Evolutionary conservation across 306 rosid genomes (phyloP), one percentile per base, ranked within the genome.

Genomic region (Adenanthera pavonina): DNA sequence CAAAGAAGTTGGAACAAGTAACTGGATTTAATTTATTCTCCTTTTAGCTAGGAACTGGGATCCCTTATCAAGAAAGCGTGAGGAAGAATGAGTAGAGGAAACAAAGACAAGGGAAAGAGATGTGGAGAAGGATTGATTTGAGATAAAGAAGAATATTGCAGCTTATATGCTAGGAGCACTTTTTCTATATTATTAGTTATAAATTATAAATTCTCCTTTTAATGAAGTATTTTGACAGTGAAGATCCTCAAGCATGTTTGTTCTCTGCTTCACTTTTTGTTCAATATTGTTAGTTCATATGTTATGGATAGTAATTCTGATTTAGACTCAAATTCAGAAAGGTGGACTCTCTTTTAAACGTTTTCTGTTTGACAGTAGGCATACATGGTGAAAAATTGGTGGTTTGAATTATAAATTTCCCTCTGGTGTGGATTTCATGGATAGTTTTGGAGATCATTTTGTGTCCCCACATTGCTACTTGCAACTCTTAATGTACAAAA

Each of bases 361-460:
- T 11, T 46, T 47, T 56, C 16, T 12, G 40, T 38, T 51, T 33
- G 53, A 48, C 40, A 76, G 41, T 78, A 8, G 74, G 34, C 54
- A 51, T 14, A 16, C 16, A 20, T 40, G 85, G 69, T 57, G 61
- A 66, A 54, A 38, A 64, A 11, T 17, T 65, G 83, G 83, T 54
- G 19, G 20, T 46, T 62, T 65, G 11, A 65, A 38, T 49, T 25
- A 13, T 79, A 49, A 76, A 67, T 44, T 36, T 10, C 6, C 72
- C 46, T 13, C 1, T 57, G 14, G 7, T 19, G 7, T 7, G 71
- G 71, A 35, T 34, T 36, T 64, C 53, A 46, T 64, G 73, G 69
- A 52, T 79, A 75, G 61, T 47, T 53, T 30, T 17, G n/a, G 41
- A 64, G 16, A 44, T 30, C 51, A 25, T 72, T 19, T 57, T 82